Conservation (phyloP, 768 basidiomycete genomes). For the Rhizopogon salebrosus region DNA sequence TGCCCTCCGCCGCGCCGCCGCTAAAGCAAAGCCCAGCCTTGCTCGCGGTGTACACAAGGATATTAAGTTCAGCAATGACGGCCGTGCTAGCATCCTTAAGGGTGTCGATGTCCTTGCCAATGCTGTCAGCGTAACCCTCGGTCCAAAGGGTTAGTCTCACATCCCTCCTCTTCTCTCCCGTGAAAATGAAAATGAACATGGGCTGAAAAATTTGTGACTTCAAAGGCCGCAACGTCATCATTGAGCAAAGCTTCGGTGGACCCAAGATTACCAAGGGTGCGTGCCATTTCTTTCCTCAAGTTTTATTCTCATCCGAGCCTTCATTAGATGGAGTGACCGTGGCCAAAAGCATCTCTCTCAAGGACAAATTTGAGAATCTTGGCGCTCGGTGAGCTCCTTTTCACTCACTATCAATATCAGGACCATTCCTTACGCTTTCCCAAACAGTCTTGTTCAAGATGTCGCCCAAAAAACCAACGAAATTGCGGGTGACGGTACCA, state of each 20-base stretch:
- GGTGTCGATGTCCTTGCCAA: slow-evolving; percentile 97
- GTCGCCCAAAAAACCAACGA: slow-evolving; percentile 97
- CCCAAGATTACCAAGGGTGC: slow-evolving; percentile 95
- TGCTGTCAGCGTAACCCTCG: slow-evolving; percentile 93
- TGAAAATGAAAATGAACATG: slow-evolving; percentile 9
- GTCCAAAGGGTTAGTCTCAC: slow-evolving; percentile 74
- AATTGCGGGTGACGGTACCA: slow-evolving; percentile 95
- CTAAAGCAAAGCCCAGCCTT: slow-evolving; percentile 49
- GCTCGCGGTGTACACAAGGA: slow-evolving; percentile 87
- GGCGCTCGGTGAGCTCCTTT: slow-evolving; percentile 77
- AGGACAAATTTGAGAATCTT: slow-evolving; percentile 99
- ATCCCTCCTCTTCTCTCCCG: not conserved
- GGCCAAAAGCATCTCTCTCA: slow-evolving; percentile 87
- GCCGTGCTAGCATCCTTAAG: slow-evolving; percentile 87
- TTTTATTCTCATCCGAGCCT: not conserved
- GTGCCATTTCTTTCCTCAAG: slow-evolving; percentile 15
- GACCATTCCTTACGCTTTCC: slow-evolving; percentile 2
- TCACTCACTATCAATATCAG: not conserved
- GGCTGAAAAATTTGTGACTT: not conserved
- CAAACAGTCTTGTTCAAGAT: slow-evolving; percentile 79
- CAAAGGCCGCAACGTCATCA: slow-evolving; percentile 93
- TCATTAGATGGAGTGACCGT: slow-evolving; percentile 90
- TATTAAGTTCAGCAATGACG: slow-evolving; percentile 94
- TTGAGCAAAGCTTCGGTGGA: slow-evolving; percentile 86
- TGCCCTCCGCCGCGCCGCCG: slow-evolving; percentile 62